Base-by-base conservation (phyloP, 495 filamentous ascomycete species). In the Lepraria neglecta region DNA sequence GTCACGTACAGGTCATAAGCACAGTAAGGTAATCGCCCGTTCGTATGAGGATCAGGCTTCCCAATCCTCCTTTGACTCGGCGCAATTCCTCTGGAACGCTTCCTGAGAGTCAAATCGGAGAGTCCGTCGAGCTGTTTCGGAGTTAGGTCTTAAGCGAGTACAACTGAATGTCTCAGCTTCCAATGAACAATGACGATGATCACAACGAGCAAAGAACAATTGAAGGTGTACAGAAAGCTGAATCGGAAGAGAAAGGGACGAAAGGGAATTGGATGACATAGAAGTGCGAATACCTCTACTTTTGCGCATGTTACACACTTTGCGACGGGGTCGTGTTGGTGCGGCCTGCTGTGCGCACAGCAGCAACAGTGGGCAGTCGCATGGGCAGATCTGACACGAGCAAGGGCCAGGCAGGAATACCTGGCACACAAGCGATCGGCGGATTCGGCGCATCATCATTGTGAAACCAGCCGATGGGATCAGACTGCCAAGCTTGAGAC, bases 241-340 rank as follows among this genome's bases (percentile, higher is more conserved):
- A 15, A 21, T 19, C 50, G 56, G 17, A 50, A 56, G 9, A n/a
- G 24, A 44, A n/a, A 30, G 40, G 5, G 12, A 1, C 1, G 10
- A 38, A n/a, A 9, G 17, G 9, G 6, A 3, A n/a, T 43, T 19
- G 31, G 40, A 27, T 11, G 28, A 17, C n/a, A 11, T 6, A 54
- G 43, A 54, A 28, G 52, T 46, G 52, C 33, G 52, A 56, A 61
- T 27, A 21, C 6, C 31, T 46, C 31, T 61, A 27, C 31, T 56
- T 61, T 61, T 61, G 59, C 59, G 59, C 59, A n/a, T 61, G 50
- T 38, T 38, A 40, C 28, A 56, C 21, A 53, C 30, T 46, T 61
- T 56, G 59, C 59, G 59, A 61, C 43, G 44, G 51, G 43, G 12
- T 30, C 21, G 27, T 47, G 1, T 44, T 61, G 59, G 51, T 56